phyloP scores from a whole-genome alignment of 2,329 filamentous ascomycete genomes.

The Septoria petroselini region DNA sequence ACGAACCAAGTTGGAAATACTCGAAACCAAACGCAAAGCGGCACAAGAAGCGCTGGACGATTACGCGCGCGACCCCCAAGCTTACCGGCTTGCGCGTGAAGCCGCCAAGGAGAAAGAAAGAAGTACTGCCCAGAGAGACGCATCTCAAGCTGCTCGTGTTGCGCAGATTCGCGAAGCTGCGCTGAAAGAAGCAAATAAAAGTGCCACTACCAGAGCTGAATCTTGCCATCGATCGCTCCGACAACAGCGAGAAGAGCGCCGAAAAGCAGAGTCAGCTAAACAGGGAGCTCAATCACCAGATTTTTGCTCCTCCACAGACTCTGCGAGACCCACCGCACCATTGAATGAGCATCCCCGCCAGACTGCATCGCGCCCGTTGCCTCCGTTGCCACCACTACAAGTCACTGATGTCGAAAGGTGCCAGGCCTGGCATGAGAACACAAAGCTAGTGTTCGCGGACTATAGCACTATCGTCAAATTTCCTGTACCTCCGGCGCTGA shows the following conservation, averaged over 20 bases:
- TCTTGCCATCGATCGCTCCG: not conserved
- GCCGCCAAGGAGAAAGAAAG: not conserved
- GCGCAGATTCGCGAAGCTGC: not conserved
- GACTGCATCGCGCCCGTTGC: not conserved
- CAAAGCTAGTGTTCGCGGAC: conserved; percentile 11
- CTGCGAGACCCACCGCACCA: not conserved
- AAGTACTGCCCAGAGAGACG: not conserved
- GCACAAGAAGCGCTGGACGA: conserved; percentile 3
- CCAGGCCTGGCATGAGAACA: conserved; percentile 11
- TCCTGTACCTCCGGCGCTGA: conserved; percentile 10
- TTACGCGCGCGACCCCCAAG: conserved; percentile 1
- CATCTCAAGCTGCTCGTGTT: not conserved
- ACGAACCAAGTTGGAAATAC: conserved; percentile 1
- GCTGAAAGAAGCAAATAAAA: not conserved
- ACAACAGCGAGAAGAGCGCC: not conserved
- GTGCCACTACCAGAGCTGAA: not conserved
- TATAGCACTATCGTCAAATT: conserved; percentile 10
- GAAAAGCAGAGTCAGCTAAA: not conserved
- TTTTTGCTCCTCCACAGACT: not conserved
- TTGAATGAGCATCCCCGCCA: not conserved
- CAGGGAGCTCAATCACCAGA: not conserved
- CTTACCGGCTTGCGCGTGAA: not conserved
- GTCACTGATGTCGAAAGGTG: conserved; percentile 1
- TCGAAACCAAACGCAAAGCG: not conserved
- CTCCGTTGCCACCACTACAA: not conserved